A percentile compares a stretch with the other conserved stretches of the same genome.
Conservation (phyloP, 1,139 yeast genomes). For the Candida albicans region DNA sequence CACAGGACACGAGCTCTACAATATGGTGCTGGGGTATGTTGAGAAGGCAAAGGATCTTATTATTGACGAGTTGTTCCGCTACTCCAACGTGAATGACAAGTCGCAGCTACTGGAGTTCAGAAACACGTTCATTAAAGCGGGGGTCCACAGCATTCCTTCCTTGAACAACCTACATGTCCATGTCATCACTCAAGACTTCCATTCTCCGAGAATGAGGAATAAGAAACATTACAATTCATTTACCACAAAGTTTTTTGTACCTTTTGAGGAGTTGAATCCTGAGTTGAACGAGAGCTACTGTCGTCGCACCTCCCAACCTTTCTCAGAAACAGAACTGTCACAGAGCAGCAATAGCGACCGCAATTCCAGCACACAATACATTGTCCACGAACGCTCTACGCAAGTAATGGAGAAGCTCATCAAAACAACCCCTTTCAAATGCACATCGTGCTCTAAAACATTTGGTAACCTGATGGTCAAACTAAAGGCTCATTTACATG, state of each 20-base stretch:
- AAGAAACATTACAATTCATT: constrained; percentile 74
- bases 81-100: constrained; percentile 12
- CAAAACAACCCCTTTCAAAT: constrained; percentile 42
- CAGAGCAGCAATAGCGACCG: background rate
- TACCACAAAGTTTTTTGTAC: constrained; percentile 62
- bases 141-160: constrained; percentile 74
- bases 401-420: constrained; percentile 27
- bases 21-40: constrained; percentile 36
- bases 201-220: constrained; percentile 54
- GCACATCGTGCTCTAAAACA: constrained; percentile 48
- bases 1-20: constrained; percentile 26
- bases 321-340: too few relatives aligned
- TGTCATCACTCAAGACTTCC: constrained; percentile 65
- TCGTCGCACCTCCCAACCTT: too few relatives aligned
- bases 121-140: constrained; percentile 49
- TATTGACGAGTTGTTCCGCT: constrained; percentile 30
- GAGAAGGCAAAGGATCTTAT: constrained; percentile 43
- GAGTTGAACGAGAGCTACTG: constrained; percentile 6
- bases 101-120: constrained; percentile 21
- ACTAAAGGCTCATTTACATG: constrained; percentile 49
- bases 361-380: background rate
- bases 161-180: constrained; percentile 71
- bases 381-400: constrained; percentile 12
- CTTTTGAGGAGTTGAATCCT: constrained; percentile 34
- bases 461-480: constrained; percentile 48